Base-by-base conservation (phyloP, 495 filamentous ascomycete species). In the Aspergillus avenaceus region DNA sequence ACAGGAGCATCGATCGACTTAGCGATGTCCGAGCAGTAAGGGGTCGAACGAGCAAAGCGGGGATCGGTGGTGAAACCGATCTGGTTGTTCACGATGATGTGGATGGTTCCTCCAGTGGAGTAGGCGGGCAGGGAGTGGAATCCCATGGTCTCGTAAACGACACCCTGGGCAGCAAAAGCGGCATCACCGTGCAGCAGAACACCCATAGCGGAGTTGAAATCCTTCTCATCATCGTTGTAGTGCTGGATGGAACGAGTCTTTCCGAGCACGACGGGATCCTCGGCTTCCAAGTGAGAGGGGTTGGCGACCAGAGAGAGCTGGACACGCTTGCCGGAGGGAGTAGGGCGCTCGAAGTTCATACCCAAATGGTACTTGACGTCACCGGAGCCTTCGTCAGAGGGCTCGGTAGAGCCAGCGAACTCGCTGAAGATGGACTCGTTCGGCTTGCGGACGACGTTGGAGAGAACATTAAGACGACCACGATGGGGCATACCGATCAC, bases 11-110 rank as follows among this genome's bases (percentile, higher is more conserved):
- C 95, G 57, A 97, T 96, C 21, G 91, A 85, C 78, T 97, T 98
- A 64, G 93, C 95, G 63, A 98, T 96, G 69, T 98, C 93, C 14
- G 93, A 96, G 74, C 93, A 98, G 79, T 98, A 98, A 47, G 93
- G 88, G 41, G 93, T 98, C 19, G 93, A 98, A 57, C 93, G 90
- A 58, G 93, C 82, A 67, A 92, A 97, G 49, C 93, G 91, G 56
- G 93, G 93, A 67, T 98, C 93, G n/a, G 93, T 98, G 47, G 93
- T 98, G 79, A 98, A 98, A 66, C 93, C 93, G 67, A 98, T 98
- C 77, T 98, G 93, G 80, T 98, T 98, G 83, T 98, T 98, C 58
- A 97, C 90, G 41, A 98, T 84, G 55, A 98, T 76, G 73, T 98
- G 93, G 65, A 98, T 90, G 44, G 93, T 98, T 60, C 93, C 93